Percentiles rank a stretch among this genome's conserved stretches.
Conservation (phyloP, 2,329 filamentous ascomycete genomes). For the Diaporthe amygdali region DNA sequence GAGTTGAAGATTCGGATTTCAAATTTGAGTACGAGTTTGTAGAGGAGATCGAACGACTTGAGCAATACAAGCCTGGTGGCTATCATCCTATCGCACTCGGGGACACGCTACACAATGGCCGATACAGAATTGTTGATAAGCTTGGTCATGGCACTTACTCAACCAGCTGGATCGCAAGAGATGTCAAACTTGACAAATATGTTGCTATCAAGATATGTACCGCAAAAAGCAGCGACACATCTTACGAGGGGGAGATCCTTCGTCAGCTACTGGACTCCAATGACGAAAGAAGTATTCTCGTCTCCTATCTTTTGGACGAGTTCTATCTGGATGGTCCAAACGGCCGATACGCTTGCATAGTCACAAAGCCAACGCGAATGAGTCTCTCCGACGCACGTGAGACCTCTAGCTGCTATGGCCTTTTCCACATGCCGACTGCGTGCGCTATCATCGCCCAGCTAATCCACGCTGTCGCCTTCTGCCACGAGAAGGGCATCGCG, state of each 20-base stretch:
- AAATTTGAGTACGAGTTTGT: too few species aligned
- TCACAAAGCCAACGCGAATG: neutral
- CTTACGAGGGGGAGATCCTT: neutral
- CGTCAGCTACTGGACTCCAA: neutral
- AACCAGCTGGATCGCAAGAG: neutral
- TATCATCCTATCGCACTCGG: neutral
- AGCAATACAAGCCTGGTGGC: neutral
- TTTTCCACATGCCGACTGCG: neutral
- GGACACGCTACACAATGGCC: neutral
- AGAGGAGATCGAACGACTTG: neutral
- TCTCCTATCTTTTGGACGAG: neutral
- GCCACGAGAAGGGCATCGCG: neutral
- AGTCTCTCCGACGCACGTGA: neutral
- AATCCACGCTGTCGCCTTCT: neutral
- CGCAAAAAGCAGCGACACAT: neutral
- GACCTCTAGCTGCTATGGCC: too few species aligned
- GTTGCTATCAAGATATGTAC: neutral
- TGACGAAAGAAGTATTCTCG: neutral
- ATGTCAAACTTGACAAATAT: neutral
- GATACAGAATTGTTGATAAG: neutral
- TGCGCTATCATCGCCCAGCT: neutral
- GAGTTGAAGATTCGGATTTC: too few species aligned
- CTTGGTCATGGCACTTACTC: neutral
- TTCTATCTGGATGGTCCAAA: neutral
- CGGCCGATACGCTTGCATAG: neutral